Base-by-base conservation (phyloP, 352 stramenopile species). In the Phytophthora aleatoria region DNA sequence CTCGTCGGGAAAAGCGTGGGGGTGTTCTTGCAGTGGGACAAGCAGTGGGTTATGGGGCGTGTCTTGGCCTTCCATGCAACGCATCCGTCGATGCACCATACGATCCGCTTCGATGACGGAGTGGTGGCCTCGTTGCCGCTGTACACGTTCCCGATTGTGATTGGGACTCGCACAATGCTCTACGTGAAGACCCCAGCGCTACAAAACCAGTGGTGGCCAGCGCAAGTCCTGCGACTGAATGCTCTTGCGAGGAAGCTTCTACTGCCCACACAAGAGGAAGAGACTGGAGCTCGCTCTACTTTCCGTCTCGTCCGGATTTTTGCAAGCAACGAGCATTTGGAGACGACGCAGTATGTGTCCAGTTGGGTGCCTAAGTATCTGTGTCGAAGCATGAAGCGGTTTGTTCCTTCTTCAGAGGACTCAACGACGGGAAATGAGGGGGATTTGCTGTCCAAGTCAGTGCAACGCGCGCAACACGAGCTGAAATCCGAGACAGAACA, bases 341-440 rank as follows among this genome's bases (percentile, higher is more conserved):
- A 73, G 6, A 73, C 67, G 33, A 67, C 67, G 1, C 77, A 80
- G 20, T 85, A 88, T 44, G 64, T 92, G 3, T 88, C 83, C 2
- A 87, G 76, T 28, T 96, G 87, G 87, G 80, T 87, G 5, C 86
- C 85, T 0, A 90, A 90, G 35, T 83, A 94, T 53, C 64, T 92
- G 0, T 92, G 83, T 67, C 77, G 85, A 35, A 83, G 77, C n/a
- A 73, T 90, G 64, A 39, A 66, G 39, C 33, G 50, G 8, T 78
- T 78, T 52, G 45, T 28, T n/a, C 57, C 62, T 12, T 57, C 51
- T 24, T 31, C 13, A 26, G 13, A 45, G 20, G 52, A 50, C 5
- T 36, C 49, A 59, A 53, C 54, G 51, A 60, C 16, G 54, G 63
- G 49, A 9, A 36, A 26, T 48, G 27, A 47, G 1, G 27, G 43